Evolutionary conservation across 2,329 filamentous ascomycete species (phyloP).

Genomic region (Incumbomyces delicatus): DNA sequence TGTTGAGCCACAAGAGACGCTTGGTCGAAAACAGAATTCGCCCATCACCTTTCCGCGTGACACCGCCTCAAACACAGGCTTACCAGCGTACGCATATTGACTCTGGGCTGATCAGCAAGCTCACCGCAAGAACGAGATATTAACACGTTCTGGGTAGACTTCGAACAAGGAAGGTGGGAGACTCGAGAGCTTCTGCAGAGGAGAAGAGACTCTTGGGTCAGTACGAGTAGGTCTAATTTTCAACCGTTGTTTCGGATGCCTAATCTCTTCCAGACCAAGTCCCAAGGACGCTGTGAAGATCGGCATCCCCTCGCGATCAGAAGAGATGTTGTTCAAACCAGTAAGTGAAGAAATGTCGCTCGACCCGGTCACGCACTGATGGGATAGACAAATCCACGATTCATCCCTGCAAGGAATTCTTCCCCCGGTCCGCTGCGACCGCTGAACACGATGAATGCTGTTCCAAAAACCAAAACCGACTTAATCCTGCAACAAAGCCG

Average conservation of each 20-base stretch:
- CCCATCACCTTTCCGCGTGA: no score
- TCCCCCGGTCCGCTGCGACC: neutral
- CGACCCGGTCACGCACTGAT: no score
- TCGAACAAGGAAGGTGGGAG: neutral
- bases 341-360: no score
- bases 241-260: neutral
- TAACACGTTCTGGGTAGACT: neutral
- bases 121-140: neutral
- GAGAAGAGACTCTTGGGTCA: slow-evolving; percentile 11
- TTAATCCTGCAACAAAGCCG: no score
- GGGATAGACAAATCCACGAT: neutral
- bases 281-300: neutral
- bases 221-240: slow-evolving; percentile 8
- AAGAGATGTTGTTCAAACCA: no score
- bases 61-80: neutral
- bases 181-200: neutral
- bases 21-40: neutral
- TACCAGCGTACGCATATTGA: neutral
- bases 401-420: neutral
- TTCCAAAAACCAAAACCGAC: neutral
- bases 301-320: neutral
- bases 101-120: neutral
- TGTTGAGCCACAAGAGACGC: neutral
- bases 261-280: neutral
- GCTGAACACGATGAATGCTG: neutral